These are phyloP conservation scores for Populus euphratica DNA, from an alignment of 345 rosid species.

Conservation along the genomic window DNA sequence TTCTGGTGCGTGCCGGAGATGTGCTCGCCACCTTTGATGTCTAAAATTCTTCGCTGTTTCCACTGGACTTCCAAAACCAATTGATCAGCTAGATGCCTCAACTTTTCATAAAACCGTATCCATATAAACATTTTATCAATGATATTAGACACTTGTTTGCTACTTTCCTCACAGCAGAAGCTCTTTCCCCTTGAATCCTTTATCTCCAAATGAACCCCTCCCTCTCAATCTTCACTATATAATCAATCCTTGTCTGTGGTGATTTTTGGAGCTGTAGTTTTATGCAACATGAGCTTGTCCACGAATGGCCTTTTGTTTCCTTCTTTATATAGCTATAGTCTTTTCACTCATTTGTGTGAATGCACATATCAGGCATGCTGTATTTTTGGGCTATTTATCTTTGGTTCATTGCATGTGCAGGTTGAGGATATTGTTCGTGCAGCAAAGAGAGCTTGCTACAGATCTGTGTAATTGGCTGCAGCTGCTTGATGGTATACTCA, in stretches of 20 bases:
- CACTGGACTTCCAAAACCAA: background rate
- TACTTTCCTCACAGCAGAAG: background rate
- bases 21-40: background rate
- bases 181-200: background rate
- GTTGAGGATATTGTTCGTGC: slow-evolving; percentile 61
- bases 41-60: background rate
- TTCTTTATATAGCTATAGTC: background rate
- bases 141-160: background rate
- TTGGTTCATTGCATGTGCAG: slow-evolving; percentile 26
- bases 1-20: background rate
- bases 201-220: background rate
- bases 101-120: background rate
- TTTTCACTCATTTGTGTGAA: background rate
- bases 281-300: background rate
- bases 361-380: background rate
- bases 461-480: slow-evolving; percentile 35
- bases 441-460: slow-evolving; percentile 61
- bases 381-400: background rate
- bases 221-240: background rate
- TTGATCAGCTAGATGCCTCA: background rate
- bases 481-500: slow-evolving; percentile 10
- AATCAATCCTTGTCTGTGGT: background rate
- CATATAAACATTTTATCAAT: background rate
- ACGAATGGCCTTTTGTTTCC: background rate
- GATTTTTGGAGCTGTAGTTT: background rate